Evolutionary conservation across 495 filamentous ascomycete species (phyloP), one percentile per base, ranked within the genome.

Genomic region (Lepidopterella palustris): DNA sequence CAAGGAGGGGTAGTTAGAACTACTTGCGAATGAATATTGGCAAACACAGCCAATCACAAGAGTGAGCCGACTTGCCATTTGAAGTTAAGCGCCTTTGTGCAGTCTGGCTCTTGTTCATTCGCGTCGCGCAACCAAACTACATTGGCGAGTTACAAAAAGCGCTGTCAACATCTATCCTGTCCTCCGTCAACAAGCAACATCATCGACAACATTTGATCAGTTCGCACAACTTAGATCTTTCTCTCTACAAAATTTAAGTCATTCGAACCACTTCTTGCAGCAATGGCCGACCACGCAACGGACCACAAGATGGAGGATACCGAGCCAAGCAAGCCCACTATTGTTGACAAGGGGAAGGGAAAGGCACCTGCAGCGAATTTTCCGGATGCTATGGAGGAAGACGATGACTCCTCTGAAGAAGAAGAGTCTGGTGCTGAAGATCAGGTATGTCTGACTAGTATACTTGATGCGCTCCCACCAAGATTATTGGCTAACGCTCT

Each of bases 301-400:
- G 67, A 70, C 52, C 53, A 64, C 27, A 56, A 55, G 18, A 68
- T 64, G 61, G 60, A 67, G 32, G 58, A 56, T 32, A 68, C 68
- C 45, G 4, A 50, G 28, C 58, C 45, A 28, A 28, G 26, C 32
- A 13, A 8, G 39, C 32, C 32, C 26, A 32, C 54, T 50, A 29
- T 57, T 48, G 20, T 55, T n/a, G 68, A 68, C 62, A 77, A 76
- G 65, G 74, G 74, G 55, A 77, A 77, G 62, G 74, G 74, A 61
- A 77, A 77, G 67, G 68, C 71, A 25, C 32, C 65, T 9, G 39
- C 48, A 31, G 42, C 45, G 55, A 20, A 61, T n/a, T n/a, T n/a
- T n/a, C n/a, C n/a, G n/a, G n/a, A 68, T 29, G 59, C 68, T 58
- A 60, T 68, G 49, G 59, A 62, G 27, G 70, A 64, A 49, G 55